Base-by-base conservation (phyloP, 768 basidiomycete species). In the Exidia glandulosa region DNA sequence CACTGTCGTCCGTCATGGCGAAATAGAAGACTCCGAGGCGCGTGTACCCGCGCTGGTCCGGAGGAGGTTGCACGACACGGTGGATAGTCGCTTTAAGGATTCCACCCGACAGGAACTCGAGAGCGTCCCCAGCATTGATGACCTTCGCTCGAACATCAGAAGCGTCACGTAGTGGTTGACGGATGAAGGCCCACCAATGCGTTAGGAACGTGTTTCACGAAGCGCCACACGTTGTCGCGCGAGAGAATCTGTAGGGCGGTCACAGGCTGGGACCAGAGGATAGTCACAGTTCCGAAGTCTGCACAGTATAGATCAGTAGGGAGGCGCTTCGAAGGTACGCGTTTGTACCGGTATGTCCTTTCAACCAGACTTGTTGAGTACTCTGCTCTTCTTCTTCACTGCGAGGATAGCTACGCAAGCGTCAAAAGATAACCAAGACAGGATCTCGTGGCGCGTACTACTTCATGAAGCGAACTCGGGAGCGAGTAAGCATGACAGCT, bases 1-100 rank as follows among this genome's bases (percentile, higher is more conserved):
- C 75, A 31, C 75, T 65, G 65, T 84, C 82, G 62, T 84, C 77
- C 0, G 78, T 69, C 74, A 76, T 72, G 32, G 68, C 69, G 63
- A 86, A 85, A 68, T 85, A 84, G 66, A 84, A 83, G 2, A 78
- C 73, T 0, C 84, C 83, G 1, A 84, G 72, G 9, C 83, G 79
- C 16, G 78, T 72, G 62, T 74, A 70, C 32, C 66, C 67, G 32
- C 70, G 77, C 63, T 85, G 84, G 61, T 84, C 82, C 0, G 66
- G 63, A 10, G 83, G 84, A 2, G 83, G 84, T 63, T 80, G 80
- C 2, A 82, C 73, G 19, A 85, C 83, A 14, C 83, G 78, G 64
- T 85, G 84, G 56, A 84, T 78, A 1, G 83, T 84, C 13, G 77
- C 79, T 32, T 74, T 76, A 69, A 84, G 84, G 63, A 73, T 83